Evolutionary conservation across 2,329 filamentous ascomycete species (phyloP).

Genomic region (Cladosporium cucumerinum): DNA sequence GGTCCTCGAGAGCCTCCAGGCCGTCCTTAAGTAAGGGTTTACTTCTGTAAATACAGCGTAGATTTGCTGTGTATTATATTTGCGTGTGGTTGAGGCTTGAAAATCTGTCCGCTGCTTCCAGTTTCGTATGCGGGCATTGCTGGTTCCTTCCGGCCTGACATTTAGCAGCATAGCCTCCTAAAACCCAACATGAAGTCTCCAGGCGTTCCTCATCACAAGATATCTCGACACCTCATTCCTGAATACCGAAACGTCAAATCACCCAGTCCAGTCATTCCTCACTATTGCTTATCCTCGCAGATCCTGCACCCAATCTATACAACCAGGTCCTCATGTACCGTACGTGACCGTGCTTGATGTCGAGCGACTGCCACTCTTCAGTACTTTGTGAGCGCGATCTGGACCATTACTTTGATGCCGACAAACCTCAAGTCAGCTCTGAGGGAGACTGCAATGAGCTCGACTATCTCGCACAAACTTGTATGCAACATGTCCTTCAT

Average conservation of each 20-base stretch:
- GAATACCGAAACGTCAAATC: background rate
- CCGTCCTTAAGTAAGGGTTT: conserved; percentile 68
- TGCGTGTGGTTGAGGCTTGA: conserved; percentile 7
- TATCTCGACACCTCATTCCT: background rate
- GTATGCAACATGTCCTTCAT: background rate
- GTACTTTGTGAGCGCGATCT: conserved; percentile 9
- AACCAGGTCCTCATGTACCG: background rate
- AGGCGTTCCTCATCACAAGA: background rate
- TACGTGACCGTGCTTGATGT: conserved; percentile 5
- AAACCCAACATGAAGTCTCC: background rate
- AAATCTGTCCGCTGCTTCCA: background rate
- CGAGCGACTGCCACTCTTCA: conserved; percentile 9
- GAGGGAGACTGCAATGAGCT: background rate
- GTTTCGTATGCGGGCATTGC: background rate
- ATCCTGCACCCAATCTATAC: background rate
- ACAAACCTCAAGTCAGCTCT: background rate
- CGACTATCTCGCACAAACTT: background rate
- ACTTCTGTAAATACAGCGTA: conserved; percentile 17
- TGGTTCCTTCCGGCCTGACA: background rate
- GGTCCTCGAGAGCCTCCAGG: conserved; percentile 81
- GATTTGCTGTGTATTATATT: conserved; percentile 18
- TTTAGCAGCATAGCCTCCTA: background rate
- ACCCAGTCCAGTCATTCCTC: background rate
- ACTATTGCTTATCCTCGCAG: background rate
- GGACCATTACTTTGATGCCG: background rate